These are phyloP conservation scores for Linderniella brevidens DNA, from an alignment of 257 asterid genomes.

Conservation along the genomic window DNA sequence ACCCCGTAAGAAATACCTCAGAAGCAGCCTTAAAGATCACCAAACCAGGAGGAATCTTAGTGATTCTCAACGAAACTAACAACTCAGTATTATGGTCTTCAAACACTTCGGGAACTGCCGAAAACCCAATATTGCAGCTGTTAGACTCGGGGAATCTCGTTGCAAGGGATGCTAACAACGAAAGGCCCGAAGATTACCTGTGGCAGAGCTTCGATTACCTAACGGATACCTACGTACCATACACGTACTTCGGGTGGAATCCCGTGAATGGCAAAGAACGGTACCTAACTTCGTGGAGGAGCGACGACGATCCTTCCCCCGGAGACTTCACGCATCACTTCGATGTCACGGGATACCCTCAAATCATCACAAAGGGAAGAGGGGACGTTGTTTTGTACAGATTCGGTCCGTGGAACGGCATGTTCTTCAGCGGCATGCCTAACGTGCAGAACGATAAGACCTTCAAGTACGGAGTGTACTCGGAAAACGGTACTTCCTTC, in stretches of 20 bases:
- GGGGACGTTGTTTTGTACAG: neutral
- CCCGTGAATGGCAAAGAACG: constrained; percentile 13
- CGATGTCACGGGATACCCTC: constrained; percentile 19
- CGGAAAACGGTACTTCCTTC: constrained; percentile 4
- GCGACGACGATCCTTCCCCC: constrained; percentile 21
- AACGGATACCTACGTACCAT: constrained; percentile 21
- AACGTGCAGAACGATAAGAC: neutral
- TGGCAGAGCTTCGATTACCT: constrained; percentile 48
- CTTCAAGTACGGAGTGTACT: neutral
- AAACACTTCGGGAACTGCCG: constrained; percentile 10
- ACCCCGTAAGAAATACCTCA: constrained; percentile 9
- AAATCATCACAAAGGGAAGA: constrained; percentile 8
- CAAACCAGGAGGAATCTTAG: constrained; percentile 16
- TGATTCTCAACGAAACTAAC: constrained; percentile 11
- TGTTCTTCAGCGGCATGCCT: constrained; percentile 8
- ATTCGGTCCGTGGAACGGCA: constrained; percentile 32
- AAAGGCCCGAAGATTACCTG: constrained; percentile 12
- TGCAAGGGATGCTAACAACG: constrained; percentile 13
- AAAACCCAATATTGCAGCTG: constrained; percentile 16
- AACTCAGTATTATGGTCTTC: constrained; percentile 21
- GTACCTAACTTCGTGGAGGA: constrained; percentile 27
- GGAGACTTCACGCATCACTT: constrained; percentile 16
- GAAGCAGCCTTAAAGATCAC: no score
- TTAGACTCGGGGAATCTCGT: constrained; percentile 40
- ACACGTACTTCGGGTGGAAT: constrained; percentile 27